Percentiles rank a stretch among this genome's conserved stretches.
These are phyloP conservation scores for Oryza australiensis DNA, from an alignment of 176 grass and related monocot genomes.

Conservation along the genomic window DNA sequence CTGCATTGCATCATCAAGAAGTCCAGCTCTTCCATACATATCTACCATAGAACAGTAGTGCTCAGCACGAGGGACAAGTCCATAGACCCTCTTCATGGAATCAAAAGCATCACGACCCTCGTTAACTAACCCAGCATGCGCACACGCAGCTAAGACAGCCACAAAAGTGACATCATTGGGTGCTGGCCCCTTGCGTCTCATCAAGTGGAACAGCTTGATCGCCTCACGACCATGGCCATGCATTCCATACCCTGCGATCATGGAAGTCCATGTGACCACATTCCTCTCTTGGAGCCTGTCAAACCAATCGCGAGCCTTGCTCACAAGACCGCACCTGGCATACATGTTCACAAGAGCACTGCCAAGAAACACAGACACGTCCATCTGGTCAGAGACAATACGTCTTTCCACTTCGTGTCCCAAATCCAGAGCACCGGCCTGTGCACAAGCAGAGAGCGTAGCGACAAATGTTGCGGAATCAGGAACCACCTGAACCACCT, in stretches of 20 bases:
- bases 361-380: slow-evolving; percentile 62
- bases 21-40: slow-evolving; percentile 80
- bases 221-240: slow-evolving; percentile 64
- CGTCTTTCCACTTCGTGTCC: slow-evolving; percentile 57
- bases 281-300: slow-evolving; percentile 52
- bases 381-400: slow-evolving; percentile 48
- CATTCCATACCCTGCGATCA: slow-evolving; percentile 85
- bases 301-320: slow-evolving; percentile 59
- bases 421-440: slow-evolving; percentile 61
- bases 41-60: slow-evolving; percentile 90
- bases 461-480: slow-evolving; percentile 62
- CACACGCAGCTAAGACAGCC: slow-evolving; percentile 71
- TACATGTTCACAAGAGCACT: slow-evolving; percentile 84
- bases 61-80: slow-evolving; percentile 61
- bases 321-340: slow-evolving; percentile 66
- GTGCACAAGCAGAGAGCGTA: slow-evolving; percentile 70
- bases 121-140: slow-evolving; percentile 61
- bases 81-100: slow-evolving; percentile 62
- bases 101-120: slow-evolving; percentile 59
- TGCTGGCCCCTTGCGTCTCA: slow-evolving; percentile 39
- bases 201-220: slow-evolving; percentile 57
- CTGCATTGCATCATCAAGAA: slow-evolving; percentile 63
- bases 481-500: slow-evolving; percentile 42
- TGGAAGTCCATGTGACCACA: slow-evolving; percentile 70
- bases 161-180: slow-evolving; percentile 92